Evolutionary conservation across 2,329 filamentous ascomycete genomes (phyloP).

Genomic region (Pseudogymnoascus sp.): DNA sequence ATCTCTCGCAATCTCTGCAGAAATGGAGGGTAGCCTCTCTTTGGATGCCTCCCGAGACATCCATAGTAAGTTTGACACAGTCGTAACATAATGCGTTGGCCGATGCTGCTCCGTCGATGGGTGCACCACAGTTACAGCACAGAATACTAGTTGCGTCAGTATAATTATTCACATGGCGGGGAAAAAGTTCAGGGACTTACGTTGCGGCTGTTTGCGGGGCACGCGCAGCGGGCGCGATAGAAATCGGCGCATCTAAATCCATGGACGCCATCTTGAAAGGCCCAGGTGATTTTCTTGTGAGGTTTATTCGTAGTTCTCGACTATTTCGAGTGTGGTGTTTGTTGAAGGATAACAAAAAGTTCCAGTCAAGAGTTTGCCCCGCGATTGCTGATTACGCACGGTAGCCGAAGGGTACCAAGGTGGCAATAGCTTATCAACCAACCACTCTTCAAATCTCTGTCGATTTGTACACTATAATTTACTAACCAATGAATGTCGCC

Average conservation of each 20-base stretch:
- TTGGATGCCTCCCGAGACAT: slow-evolving; percentile 86
- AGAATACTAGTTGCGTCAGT: slow-evolving; percentile 57
- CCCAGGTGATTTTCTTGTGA: neutral
- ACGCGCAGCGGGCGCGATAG: slow-evolving; percentile 34
- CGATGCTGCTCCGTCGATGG: slow-evolving; percentile 83
- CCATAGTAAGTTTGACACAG: slow-evolving; percentile 88
- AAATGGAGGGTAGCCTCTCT: slow-evolving; percentile 84
- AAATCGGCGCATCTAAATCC: slow-evolving; percentile 49
- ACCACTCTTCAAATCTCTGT: neutral
- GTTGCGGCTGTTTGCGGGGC: slow-evolving; percentile 39
- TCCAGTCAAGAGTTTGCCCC: slow-evolving; percentile 8
- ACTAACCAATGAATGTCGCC: neutral
- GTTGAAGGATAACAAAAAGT: slow-evolving; percentile 7
- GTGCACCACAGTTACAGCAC: slow-evolving; percentile 94
- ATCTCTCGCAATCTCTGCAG: slow-evolving; percentile 91
- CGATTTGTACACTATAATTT: slow-evolving; percentile 1
- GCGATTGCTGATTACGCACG: slow-evolving; percentile 9
- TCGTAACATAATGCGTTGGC: slow-evolving; percentile 89
- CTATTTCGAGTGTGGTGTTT: slow-evolving; percentile 5
- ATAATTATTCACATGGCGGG: slow-evolving; percentile 13
- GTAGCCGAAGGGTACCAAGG: slow-evolving; percentile 1
- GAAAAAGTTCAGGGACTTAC: slow-evolving; percentile 30
- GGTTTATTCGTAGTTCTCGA: slow-evolving; percentile 2
- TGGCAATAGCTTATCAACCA: slow-evolving; percentile 9
- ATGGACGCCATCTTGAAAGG: slow-evolving; percentile 43